Base-by-base conservation (phyloP, 179 eudicot genomes). In the Camellia oleifera region DNA sequence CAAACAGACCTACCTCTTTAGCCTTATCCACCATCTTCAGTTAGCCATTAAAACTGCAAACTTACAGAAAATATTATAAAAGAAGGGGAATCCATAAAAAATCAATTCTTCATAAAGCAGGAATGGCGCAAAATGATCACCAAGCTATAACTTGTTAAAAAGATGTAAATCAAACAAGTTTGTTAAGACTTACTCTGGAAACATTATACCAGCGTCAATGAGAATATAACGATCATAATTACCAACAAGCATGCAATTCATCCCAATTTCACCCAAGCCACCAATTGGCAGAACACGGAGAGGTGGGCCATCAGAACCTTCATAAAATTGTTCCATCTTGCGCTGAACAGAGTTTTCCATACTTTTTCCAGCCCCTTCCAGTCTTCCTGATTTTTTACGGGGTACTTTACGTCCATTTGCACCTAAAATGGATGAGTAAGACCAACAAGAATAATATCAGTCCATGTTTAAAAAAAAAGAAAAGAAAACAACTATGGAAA, bases 241-340 rank as follows among this genome's bases (percentile, higher is more conserved):
- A 67, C 99, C 99, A 66, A 96, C 92, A 75, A 96, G 96, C 99
- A 96, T 96, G 89, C 99, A 96, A 83, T 96, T 96, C 99, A 96
- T 96, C 81, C 99, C 99, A 78, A 96, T 96, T 89, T 96, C 99
- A 69, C 99, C 99, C 58, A 96, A 88, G 68, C 99, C 99, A 62
- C 99, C 99, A 77, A 96, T 94, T 32, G 99, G 99, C 74, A 96
- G 90, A 78, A 96, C 82, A 81, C 99, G 98, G 69, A 96, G 82
- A 74, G 99, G 99, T 18, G 99, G 99, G 52, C 99, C 99, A 80
- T 88, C 83, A 76, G 94, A 82, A 58, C 99, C 99, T 92, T 96
- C 99, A 91, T 94, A 96, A 72, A 96, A 96, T 81, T 92, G 94
- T 84, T 96, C 99, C 98, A 96, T 88, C 85, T 94, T 96, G 26